These are phyloP conservation scores for Luffa acutangula DNA, from an alignment of 306 rosid species.

Conservation along the genomic window DNA sequence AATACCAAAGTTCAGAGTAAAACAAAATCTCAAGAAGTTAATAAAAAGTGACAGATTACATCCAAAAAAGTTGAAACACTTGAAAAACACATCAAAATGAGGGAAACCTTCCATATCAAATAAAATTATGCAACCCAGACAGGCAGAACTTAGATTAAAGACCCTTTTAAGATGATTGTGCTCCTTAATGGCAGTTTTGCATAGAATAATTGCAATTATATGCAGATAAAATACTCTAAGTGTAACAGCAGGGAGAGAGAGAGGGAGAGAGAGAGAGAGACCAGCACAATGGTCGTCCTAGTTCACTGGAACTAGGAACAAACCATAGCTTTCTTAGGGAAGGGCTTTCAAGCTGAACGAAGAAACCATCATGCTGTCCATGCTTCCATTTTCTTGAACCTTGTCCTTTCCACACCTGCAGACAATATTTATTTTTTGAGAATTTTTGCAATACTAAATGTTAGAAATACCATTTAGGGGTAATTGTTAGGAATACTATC, in stretches of 20 bases:
- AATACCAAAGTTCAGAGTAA: neutral
- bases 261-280: slow-evolving; percentile 35
- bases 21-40: neutral
- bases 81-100: neutral
- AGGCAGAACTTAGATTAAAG: neutral
- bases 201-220: neutral
- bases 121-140: neutral
- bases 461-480: neutral
- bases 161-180: neutral
- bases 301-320: slow-evolving; percentile 70
- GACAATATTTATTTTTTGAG: neutral
- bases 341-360: slow-evolving; percentile 81
- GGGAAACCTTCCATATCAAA: neutral
- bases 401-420: slow-evolving; percentile 98
- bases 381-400: slow-evolving; percentile 94
- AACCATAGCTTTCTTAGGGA: slow-evolving; percentile 75
- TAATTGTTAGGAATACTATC: neutral
- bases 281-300: slow-evolving; percentile 89
- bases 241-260: slow-evolving; percentile 11
- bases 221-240: neutral
- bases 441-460: neutral
- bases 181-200: neutral
- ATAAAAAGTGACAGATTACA: neutral
- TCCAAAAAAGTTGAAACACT: neutral
- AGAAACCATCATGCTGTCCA: slow-evolving; percentile 86